Evolutionary conservation across 2,329 filamentous ascomycete species (phyloP), one percentile per base, ranked within the genome.

Genomic region (Podosphaera aphanis): DNA sequence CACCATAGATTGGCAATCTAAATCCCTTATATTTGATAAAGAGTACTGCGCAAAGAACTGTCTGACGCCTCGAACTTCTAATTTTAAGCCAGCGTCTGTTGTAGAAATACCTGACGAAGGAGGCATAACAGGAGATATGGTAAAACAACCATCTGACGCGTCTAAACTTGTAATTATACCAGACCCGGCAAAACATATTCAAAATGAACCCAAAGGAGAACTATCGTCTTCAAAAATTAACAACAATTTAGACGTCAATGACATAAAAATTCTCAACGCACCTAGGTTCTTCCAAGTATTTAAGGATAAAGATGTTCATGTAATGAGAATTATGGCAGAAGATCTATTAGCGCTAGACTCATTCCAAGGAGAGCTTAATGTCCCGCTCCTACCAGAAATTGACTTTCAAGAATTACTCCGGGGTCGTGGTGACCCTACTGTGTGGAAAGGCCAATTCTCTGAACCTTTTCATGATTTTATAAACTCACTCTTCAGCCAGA

Each of bases 381-480:
- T 38, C n/a, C 10, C 8, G n/a, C n/a, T 19, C 8, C n/a, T 38
- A 38, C 35, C 35, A 38, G 35, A 38, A 11, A 13, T 11, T 16
- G n/a, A 38, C 8, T 38, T 13, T 16, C 35, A 38, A 38, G 35
- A 13, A 5, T 38, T 5, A 5, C 35, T 38, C 8, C 35, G n/a
- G n/a, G 35, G 35, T 11, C 35, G 35, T 11, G 35, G 5, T 13
- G n/a, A 38, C n/a, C 8, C 5, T 13, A 11, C n/a, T 13, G n/a
- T 13, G 2, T 38, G 35, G 35, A 38, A 38, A 16, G 35, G 8
- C 35, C 35, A 38, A 13, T 38, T 38, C n/a, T 2, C 35, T 13
- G n/a, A 38, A 19, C 35, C 35, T 38, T 38, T 38, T 38, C 35
- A 38, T 38, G 35, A 38, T 38, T 38, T 38, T 38, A 38, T 38